Base-by-base conservation (phyloP, 2,329 filamentous ascomycete genomes). In the Alternaria dauci region DNA sequence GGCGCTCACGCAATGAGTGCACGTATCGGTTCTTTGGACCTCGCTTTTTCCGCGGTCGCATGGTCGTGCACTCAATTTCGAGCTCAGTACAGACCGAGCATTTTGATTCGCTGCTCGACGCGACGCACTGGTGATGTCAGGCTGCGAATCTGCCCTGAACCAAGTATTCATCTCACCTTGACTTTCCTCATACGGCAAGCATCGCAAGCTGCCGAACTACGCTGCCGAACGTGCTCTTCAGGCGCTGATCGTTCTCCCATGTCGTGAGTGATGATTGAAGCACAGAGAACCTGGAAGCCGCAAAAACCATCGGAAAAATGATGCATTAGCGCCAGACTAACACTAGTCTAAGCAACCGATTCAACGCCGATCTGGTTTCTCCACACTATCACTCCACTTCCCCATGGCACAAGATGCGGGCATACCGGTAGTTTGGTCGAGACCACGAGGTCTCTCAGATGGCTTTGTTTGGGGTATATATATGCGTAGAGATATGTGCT, bases 321-420 rank as follows among this genome's bases (percentile, higher is more conserved):
- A 18, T 58, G 60, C 59, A 59, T 52, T 34, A 51, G 34, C 36
- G 46, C 48, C 57, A 50, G 12, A 8, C 46, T 20, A 34, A 48
- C 46, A n/a, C 75, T 59, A 75, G 39, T 18, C 18, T 41, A 3
- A 23, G 12, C 5, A 70, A n/a, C 70, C 71, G 8, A 73, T 73
- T 58, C 5, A 65, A 75, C 30, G 70, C 70, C 20, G 72, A 76
- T 52, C 16, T 14, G 66, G 69, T 5, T 23, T 42, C 39, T 42
- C 20, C 39, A 11, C 39, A 20, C 42, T 28, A 16, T 44, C n/a
- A 2, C 25, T 44, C 14, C 26, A 28, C 42, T 28, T 28, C 42
- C 16, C 16, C 42, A 44, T 16, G 25, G 25, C 16, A 44, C 42
- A 28, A 8, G 42, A 28, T n/a, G 25, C 69, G 69, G 42, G n/a